These are phyloP conservation scores for Phytopythium aichiense DNA, from an alignment of 352 stramenopile genomes.

Conservation along the genomic window DNA sequence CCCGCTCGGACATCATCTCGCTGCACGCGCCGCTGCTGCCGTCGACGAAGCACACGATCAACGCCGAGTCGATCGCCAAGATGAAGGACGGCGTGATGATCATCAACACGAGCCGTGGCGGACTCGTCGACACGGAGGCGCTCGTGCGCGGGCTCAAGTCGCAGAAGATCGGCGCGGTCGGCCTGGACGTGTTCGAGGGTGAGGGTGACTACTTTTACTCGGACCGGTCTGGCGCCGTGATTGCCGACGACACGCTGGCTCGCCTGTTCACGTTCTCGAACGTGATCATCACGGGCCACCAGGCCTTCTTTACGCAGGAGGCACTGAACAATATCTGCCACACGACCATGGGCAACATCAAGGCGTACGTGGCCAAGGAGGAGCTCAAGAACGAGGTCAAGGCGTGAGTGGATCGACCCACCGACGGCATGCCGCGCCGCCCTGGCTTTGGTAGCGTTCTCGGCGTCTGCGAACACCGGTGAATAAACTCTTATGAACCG, in stretches of 20 bases:
- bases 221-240: constrained; percentile 61
- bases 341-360: constrained; percentile 74
- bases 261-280: constrained; percentile 83
- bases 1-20: constrained; percentile 82
- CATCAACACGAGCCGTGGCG: constrained; percentile 90
- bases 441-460: too few relatives aligned
- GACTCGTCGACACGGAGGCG: constrained; percentile 79
- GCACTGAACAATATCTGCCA: constrained; percentile 65
- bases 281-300: constrained; percentile 76
- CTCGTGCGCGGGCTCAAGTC: constrained; percentile 77
- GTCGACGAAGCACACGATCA: constrained; percentile 83
- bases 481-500: too few relatives aligned
- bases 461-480: too few relatives aligned
- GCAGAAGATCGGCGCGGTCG: constrained; percentile 73
- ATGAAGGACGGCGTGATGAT: constrained; percentile 89
- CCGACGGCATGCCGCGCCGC: too few relatives aligned
- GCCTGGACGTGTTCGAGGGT: constrained; percentile 88
- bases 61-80: constrained; percentile 70
- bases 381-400: constrained; percentile 59
- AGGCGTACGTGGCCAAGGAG: constrained; percentile 48
- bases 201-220: constrained; percentile 78
- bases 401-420: constrained; percentile 17
- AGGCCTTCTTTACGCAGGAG: constrained; percentile 81
- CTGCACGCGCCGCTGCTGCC: constrained; percentile 83
- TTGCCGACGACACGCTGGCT: constrained; percentile 63